phyloP scores from a whole-genome alignment of 129 eudicot genomes.

The Pulicaria dysenterica region DNA sequence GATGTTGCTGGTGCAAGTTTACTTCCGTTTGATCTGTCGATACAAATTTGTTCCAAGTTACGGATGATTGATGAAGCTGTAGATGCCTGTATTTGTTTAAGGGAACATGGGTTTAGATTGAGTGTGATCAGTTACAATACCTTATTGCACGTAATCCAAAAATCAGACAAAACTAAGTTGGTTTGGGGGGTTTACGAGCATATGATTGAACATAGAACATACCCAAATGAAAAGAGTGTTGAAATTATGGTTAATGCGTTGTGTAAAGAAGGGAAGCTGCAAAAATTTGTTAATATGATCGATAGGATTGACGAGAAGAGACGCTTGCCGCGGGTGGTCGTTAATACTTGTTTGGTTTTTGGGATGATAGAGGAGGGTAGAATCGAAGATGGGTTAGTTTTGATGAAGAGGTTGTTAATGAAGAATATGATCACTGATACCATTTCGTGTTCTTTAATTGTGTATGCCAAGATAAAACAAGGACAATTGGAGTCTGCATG shows the following conservation, averaged over 20 bases:
- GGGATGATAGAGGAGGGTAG: conserved; percentile 62
- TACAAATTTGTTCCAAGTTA: conserved; percentile 75
- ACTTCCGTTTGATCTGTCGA: conserved; percentile 72
- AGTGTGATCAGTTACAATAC: conserved; percentile 54
- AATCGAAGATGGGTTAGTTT: conserved; percentile 54
- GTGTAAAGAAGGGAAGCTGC: conserved; percentile 84
- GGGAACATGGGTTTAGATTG: conserved; percentile 56
- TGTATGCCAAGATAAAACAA: conserved; percentile 56
- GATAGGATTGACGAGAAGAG: conserved; percentile 46
- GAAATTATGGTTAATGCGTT: conserved; percentile 61
- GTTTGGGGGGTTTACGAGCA: conserved; percentile 59
- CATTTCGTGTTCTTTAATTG: conserved; percentile 63
- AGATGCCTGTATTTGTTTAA: conserved; percentile 51
- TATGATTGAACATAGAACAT: conserved; percentile 63
- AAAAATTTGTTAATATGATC: conserved; percentile 51
- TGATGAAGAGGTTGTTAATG: conserved; percentile 66
- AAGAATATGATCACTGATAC: conserved; percentile 76
- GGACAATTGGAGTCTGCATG: conserved; percentile 60
- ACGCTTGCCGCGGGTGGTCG: conserved; percentile 62
- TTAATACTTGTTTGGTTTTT: conserved; percentile 65
- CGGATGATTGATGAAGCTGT: conserved; percentile 59
- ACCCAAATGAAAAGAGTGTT: conserved; percentile 65
- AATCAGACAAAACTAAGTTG: conserved; percentile 44
- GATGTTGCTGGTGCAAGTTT: conserved; percentile 47
- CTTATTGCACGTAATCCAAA: conserved; percentile 60